These are phyloP conservation scores for Globisporangium ultimum DNA, from an alignment of 352 stramenopile genomes.

Conservation along the genomic window DNA sequence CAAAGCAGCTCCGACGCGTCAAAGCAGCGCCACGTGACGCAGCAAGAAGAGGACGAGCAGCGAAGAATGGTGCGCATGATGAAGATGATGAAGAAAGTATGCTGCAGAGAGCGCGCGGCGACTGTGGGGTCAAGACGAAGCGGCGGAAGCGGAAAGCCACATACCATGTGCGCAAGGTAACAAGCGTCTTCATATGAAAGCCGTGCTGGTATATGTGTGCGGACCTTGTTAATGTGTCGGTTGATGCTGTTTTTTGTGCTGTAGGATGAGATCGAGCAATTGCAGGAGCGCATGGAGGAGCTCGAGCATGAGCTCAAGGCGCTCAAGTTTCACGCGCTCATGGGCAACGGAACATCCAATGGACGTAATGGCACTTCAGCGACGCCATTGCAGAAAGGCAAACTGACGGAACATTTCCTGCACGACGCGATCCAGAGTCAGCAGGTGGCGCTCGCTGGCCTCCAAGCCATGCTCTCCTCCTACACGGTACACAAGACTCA, in stretches of 20 bases:
- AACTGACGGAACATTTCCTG: constrained; percentile 2
- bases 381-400: background rate
- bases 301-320: constrained; percentile 11
- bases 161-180: constrained; percentile 10
- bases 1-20: no score
- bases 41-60: background rate
- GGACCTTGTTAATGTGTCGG: background rate
- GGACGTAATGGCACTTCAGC: background rate
- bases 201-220: background rate
- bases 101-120: background rate
- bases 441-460: constrained; percentile 7
- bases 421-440: constrained; percentile 8
- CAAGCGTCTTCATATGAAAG: background rate
- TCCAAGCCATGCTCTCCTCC: constrained; percentile 9
- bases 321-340: constrained; percentile 11
- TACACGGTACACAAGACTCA: constrained; percentile 6
- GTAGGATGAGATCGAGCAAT: constrained; percentile 11
- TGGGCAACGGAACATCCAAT: background rate
- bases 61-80: background rate
- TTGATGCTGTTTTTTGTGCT: background rate
- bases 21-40: no score
- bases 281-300: constrained; percentile 4
- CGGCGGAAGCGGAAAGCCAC: constrained; percentile 10
- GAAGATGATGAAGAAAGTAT: no score
- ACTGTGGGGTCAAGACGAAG: background rate